A percentile compares a stretch with the other conserved stretches of the same genome.
Evolutionary conservation across 2,329 filamentous ascomycete genomes (phyloP).

Genomic region (Sporothrix protearum): DNA sequence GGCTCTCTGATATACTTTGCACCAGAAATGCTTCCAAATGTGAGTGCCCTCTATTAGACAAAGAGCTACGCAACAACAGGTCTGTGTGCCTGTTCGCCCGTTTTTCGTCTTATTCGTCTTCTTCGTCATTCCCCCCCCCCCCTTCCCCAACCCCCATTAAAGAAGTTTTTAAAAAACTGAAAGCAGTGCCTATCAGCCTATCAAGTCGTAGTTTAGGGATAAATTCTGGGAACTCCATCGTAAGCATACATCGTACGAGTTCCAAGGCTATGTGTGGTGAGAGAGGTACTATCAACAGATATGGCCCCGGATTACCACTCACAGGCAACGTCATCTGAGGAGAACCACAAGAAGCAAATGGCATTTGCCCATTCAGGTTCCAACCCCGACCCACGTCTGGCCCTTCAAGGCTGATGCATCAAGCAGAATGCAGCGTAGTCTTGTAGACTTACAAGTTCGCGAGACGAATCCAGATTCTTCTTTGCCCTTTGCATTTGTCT

Average conservation of each 20-base stretch:
- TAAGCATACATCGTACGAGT: background rate
- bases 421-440: background rate
- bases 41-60: background rate
- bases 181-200: background rate
- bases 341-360: background rate
- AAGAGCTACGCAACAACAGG: background rate
- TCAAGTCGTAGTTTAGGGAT: background rate
- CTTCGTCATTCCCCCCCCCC: too few relatives aligned
- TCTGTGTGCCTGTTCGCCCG: background rate
- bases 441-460: background rate
- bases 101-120: background rate
- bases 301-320: background rate
- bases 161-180: background rate
- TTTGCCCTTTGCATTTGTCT: background rate
- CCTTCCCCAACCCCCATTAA: background rate
- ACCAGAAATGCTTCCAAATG: conserved; percentile 9
- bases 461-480: background rate
- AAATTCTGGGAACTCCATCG: background rate
- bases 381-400: background rate
- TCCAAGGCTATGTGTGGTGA: background rate
- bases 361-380: background rate
- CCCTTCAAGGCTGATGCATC: background rate
- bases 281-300: background rate
- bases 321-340: background rate
- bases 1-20: too few relatives aligned